A percentile compares a stretch with the other conserved stretches of the same genome.
Evolutionary conservation across 192 early-diverging fungal genomes (phyloP).

Genomic region (Polychytrium aggregatum): DNA sequence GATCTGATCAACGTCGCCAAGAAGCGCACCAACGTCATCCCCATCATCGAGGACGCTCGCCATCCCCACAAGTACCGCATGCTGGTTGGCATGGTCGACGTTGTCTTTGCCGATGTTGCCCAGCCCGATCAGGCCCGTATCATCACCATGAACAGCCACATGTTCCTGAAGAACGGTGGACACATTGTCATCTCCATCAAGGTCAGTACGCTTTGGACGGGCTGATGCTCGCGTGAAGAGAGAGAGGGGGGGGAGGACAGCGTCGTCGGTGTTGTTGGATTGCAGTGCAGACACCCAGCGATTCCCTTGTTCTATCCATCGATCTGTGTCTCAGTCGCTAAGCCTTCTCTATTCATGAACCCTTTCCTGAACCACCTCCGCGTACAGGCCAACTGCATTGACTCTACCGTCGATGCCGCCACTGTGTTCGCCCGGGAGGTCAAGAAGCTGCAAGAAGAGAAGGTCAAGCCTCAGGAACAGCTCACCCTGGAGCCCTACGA

Average conservation of each 20-base stretch:
- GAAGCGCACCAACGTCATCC: conserved; percentile 99
- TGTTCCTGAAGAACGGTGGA: conserved; percentile 94
- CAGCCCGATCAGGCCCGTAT: conserved; percentile 99
- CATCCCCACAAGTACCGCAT: conserved; percentile 99
- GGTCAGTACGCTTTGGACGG: conserved; percentile 10
- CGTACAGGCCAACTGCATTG: conserved; percentile 95
- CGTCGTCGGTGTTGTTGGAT: too few species aligned
- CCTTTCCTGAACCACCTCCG: too few species aligned
- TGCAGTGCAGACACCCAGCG: too few species aligned
- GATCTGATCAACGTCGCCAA: conserved; percentile 99
- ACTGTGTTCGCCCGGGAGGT: conserved; percentile 96
- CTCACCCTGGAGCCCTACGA: conserved; percentile 97
- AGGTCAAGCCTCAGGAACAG: conserved; percentile 90
- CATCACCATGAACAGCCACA: conserved; percentile 91
- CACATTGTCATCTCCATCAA: conserved; percentile 99
- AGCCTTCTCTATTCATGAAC: too few species aligned
- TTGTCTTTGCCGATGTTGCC: conserved; percentile 98
- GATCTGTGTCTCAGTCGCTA: too few species aligned
- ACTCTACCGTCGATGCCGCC: conserved; percentile 93
- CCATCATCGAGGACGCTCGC: conserved; percentile 99
- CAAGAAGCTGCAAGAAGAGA: conserved; percentile 82
- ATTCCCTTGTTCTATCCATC: too few species aligned
- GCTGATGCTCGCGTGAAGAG: too few species aligned
- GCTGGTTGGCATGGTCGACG: conserved; percentile 95
- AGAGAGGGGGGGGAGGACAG: too few species aligned